Evolutionary conservation across 495 filamentous ascomycete genomes (phyloP), one percentile per base, ranked within the genome.

Genomic region (Xanthoparmelia taractica): DNA sequence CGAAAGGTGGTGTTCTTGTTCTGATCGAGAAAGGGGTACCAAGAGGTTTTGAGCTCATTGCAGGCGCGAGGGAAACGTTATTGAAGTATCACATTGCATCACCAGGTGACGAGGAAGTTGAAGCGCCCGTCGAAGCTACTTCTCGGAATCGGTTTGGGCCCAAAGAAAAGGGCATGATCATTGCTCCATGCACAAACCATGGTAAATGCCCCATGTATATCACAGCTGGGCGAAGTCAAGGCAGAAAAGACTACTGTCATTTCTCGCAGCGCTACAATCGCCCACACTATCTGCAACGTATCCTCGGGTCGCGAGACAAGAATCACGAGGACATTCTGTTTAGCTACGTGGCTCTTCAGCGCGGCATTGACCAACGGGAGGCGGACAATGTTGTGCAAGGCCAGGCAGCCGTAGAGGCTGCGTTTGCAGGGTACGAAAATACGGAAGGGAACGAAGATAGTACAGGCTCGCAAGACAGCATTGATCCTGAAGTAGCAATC

Each of bases 151-250:
- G 71, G 5, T 72, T 75, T 27, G 68, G 77, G 1, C 59, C 75
- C 31, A 88, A 88, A 66, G 91, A 94, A 65, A 73, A 80, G 1
- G 94, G 92, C 65, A 92, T 92, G 86, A 97, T 98, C 67, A 81
- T 98, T 64, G 94, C 95, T 1, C 94, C 94, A 0, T 98, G 94
- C 73, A 98, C 94, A 1, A 96, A 92, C 75, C 95, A 97, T 72
- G 75, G 73, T 2, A 83, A 82, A 60, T 98, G 94, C 68, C 94
- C 94, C 0, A 92, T 98, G 86, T 97, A 95, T 69, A 77, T 82
- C 40, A 76, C 76, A 0, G 80, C 85, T 1, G 91, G 92, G 0
- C 76, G 85, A 31, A 80, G 79, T 56, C 76, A 76, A 45, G 88
- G 89, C 27, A 84, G 94, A 66, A 89, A 87, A 68, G 94, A 98